Evolutionary conservation across 768 basidiomycete species (phyloP).

Genomic region (Tricholoma sp.): DNA sequence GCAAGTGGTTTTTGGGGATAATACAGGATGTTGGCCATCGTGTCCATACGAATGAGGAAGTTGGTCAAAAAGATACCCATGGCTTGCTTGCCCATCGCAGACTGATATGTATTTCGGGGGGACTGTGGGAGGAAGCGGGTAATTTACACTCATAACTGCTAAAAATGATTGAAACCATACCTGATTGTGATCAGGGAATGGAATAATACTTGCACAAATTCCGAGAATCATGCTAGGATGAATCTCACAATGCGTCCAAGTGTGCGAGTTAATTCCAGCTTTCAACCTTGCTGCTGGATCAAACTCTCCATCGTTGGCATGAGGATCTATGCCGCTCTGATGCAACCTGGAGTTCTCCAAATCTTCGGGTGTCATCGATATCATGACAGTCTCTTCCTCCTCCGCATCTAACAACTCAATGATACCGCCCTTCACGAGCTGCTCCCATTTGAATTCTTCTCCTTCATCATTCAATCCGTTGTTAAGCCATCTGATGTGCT

Average conservation of each 20-base stretch:
- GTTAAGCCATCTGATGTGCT: conserved; percentile 71
- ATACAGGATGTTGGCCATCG: conserved; percentile 99
- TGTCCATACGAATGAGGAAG: conserved; percentile 98
- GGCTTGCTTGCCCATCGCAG: conserved; percentile 99
- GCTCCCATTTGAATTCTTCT: conserved; percentile 77
- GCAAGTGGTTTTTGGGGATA: conserved; percentile 99
- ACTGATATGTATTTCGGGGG: conserved; percentile 99
- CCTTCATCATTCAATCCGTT: conserved; percentile 54
- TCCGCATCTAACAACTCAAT: conserved; percentile 96
- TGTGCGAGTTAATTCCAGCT: conserved; percentile 77
- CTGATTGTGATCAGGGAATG: conserved; percentile 99
- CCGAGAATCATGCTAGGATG: conserved; percentile 99
- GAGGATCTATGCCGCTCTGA: conserved; percentile 52
- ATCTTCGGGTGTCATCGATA: conserved; percentile 97
- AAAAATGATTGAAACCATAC: conserved; percentile 36
- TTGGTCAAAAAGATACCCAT: conserved; percentile 99
- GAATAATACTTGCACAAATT: conserved; percentile 97
- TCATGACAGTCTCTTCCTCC: conserved; percentile 99
- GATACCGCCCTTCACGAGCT: conserved; percentile 80
- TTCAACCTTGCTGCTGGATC: conserved; percentile 90
- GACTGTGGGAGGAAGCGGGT: conserved; percentile 49
- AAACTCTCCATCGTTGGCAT: conserved; percentile 61
- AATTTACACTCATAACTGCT: not conserved
- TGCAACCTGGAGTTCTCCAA: conserved; percentile 77
- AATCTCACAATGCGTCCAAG: conserved; percentile 99